A percentile compares a stretch with the other conserved stretches of the same genome.
These are phyloP conservation scores for Brassica nigra DNA, from an alignment of 345 rosid genomes.

Conservation along the genomic window DNA sequence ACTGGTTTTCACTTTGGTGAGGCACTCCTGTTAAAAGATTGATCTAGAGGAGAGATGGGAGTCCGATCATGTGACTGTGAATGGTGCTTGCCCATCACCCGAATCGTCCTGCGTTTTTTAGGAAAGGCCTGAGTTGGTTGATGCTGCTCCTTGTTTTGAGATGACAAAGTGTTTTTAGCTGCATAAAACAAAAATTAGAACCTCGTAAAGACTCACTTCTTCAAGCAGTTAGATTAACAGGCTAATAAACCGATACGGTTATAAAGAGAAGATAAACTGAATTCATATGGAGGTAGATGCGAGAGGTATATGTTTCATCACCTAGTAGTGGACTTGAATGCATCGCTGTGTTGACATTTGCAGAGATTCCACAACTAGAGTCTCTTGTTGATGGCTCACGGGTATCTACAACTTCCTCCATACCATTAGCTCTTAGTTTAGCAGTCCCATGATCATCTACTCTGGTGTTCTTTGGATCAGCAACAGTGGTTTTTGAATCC, in stretches of 20 bases:
- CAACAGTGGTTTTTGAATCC: background rate
- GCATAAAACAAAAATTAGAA: background rate
- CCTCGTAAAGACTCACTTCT: conserved; percentile 9
- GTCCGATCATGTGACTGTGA: background rate
- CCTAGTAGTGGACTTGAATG: too few relatives aligned
- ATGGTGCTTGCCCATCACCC: background rate
- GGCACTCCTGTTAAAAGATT: conserved; percentile 4
- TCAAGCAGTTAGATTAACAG: background rate
- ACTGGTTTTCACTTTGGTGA: background rate
- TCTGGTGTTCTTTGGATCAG: conserved; percentile 1
- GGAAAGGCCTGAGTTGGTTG: conserved; percentile 3
- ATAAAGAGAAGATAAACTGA: too few relatives aligned
- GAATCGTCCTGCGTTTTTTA: conserved; percentile 3
- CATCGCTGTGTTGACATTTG: too few relatives aligned
- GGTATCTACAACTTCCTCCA: background rate
- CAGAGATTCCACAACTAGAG: too few relatives aligned
- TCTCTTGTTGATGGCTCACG: background rate
- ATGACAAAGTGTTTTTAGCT: conserved; percentile 16
- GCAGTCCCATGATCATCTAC: conserved; percentile 1
- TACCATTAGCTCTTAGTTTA: background rate
- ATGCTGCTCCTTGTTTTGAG: background rate
- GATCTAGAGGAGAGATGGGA: background rate
- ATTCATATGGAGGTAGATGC: too few relatives aligned
- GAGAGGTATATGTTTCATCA: too few relatives aligned
- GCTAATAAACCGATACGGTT: background rate